Evolutionary conservation across 2,329 filamentous ascomycete genomes (phyloP), one percentile per base, ranked within the genome.

Genomic region (Bipolaris zeicola): DNA sequence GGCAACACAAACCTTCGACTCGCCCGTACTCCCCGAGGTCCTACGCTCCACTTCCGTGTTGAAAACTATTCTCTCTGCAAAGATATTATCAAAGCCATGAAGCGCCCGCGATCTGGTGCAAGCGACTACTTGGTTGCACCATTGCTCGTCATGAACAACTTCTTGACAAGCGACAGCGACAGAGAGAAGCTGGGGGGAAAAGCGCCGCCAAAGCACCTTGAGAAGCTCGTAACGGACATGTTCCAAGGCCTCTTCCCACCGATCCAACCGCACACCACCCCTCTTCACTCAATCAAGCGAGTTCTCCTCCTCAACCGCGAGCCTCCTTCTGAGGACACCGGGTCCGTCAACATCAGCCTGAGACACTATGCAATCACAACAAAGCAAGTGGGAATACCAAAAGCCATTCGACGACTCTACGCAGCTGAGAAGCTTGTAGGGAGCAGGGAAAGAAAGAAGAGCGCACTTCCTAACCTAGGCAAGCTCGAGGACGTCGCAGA

Each of bases 141-240:
- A 60, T 79, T 98, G 80, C 85, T 99, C 42, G 95, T 99, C 64
- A 98, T 99, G 95, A 99, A 99, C 80, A 97, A 96, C 77, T 96
- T 99, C 77, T 85, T 86, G 37, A 89, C 87, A 3, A 84, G 89
- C 26, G 81, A 82, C 18, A 52, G 63, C 6, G 65, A 70, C 18
- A 60, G 72, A n/a, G 70, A 72, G 44, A 48, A 53, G 16, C 43
- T 76, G 10, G 71, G 69, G 26, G 72, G 74, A 54, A 85, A 87
- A 20, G 87, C 89, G 60, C 88, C 96, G n/a, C 92, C 94, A 5
- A 96, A 92, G 73, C 93, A 97, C 67, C 90, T 99, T 70, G 95
- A 99, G 78, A 89, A 90, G 22, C 87, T 99, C 31, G 88, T 92
- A 2, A 98, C 93, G 2, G 96, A 92, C 43, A 88, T 97, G 70